Percentiles rank a stretch among this genome's conserved stretches.
Evolutionary conservation across 2,329 filamentous ascomycete genomes (phyloP).

Genomic region (Anthostomella pinea): DNA sequence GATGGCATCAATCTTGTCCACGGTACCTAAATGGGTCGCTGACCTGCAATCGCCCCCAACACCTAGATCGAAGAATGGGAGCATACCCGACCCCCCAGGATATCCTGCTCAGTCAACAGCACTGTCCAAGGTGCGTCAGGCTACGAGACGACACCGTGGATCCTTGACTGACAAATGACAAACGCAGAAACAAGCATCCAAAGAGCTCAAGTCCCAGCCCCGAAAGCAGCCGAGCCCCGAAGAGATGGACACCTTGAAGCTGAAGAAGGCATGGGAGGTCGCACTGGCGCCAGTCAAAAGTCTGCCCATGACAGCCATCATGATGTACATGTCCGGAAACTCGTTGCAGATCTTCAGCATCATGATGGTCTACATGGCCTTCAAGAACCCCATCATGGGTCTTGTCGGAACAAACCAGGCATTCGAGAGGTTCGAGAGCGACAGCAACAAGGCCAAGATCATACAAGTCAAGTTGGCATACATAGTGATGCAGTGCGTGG

Average conservation of each 20-base stretch:
- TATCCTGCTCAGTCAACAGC: constrained; percentile 57
- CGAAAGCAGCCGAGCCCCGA: constrained; percentile 70
- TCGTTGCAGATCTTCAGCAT: constrained; percentile 98
- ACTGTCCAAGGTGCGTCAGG: constrained; percentile 59
- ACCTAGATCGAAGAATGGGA: constrained; percentile 61
- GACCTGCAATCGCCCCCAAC: constrained; percentile 71
- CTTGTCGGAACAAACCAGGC: constrained; percentile 78
- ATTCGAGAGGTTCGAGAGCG: constrained; percentile 89
- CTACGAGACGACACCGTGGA: constrained; percentile 1
- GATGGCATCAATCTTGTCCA: constrained; percentile 28
- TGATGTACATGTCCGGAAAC: constrained; percentile 99
- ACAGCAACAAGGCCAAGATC: constrained; percentile 69
- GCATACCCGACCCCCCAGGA: constrained; percentile 82
- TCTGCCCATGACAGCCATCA: constrained; percentile 96
- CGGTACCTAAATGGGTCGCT: constrained; percentile 75
- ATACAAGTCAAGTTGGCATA: constrained; percentile 85
- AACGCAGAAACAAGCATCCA: constrained; percentile 48
- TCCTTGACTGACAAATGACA: constrained; percentile 1
- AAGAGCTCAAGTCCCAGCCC: constrained; percentile 46
- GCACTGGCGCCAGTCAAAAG: constrained; percentile 90
- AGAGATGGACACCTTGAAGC: constrained; percentile 92
- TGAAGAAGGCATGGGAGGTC: constrained; percentile 99
- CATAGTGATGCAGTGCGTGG: constrained; percentile 79
- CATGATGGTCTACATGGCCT: constrained; percentile 99
- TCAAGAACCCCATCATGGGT: constrained; percentile 91